These are phyloP conservation scores for Coniochaeta sp. DNA, from an alignment of 2,329 filamentous ascomycete genomes.

Conservation along the genomic window DNA sequence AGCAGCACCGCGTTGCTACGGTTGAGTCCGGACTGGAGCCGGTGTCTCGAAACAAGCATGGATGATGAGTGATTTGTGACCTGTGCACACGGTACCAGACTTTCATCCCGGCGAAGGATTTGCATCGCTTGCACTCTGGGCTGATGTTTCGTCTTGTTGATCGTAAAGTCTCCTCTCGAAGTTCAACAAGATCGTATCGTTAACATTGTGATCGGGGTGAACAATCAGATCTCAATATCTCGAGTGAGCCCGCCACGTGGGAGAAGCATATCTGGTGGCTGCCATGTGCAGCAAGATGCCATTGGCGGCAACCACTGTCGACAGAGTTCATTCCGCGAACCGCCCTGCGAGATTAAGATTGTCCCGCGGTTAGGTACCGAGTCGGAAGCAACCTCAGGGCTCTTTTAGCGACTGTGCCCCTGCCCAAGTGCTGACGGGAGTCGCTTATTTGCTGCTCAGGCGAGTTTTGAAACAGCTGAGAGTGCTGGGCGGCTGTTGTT, in stretches of 20 bases:
- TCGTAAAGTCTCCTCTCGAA: no score
- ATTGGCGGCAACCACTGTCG: background rate
- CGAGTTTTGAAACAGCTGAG: background rate
- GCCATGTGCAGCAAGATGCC: background rate
- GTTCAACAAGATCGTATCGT: no score
- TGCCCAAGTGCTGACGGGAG: background rate
- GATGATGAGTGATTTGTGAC: background rate
- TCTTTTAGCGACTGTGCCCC: background rate
- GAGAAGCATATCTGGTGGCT: background rate
- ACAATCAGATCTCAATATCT: background rate
- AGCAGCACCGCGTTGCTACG: background rate
- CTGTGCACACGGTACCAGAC: background rate
- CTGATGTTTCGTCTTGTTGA: no score
- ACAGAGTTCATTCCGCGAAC: background rate
- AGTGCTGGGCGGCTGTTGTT: background rate
- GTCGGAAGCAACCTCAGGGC: background rate
- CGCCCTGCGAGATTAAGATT: slow-evolving; percentile 1
- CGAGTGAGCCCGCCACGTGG: background rate
- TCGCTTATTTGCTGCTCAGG: background rate
- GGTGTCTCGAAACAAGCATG: slow-evolving; percentile 3
- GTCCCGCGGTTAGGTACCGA: slow-evolving; percentile 2
- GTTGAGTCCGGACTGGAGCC: background rate
- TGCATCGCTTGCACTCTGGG: background rate
- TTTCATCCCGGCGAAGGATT: background rate
- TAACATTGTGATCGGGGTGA: background rate